A percentile compares a stretch with the other conserved stretches of the same genome.
Conservation (phyloP, 176 grass and related monocot genomes). For the Tillandsia leiboldiana region DNA sequence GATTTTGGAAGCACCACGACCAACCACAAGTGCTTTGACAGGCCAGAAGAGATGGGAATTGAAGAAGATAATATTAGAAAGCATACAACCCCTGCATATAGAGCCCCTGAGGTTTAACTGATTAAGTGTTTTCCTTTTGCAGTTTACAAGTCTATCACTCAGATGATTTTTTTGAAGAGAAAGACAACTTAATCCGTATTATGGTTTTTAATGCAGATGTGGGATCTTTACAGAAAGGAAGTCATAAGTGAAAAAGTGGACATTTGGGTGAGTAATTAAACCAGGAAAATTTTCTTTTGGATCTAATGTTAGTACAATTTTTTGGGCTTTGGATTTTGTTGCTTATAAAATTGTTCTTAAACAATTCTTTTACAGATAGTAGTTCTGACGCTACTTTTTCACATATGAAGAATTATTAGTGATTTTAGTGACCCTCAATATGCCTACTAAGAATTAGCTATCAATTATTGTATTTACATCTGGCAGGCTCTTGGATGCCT, state of each 20-base stretch:
- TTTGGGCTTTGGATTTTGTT: background rate
- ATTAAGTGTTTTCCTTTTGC: background rate
- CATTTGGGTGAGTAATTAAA: constrained; percentile 51
- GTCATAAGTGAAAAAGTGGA: constrained; percentile 83
- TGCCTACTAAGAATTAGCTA: no score
- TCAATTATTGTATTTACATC: constrained; percentile 9
- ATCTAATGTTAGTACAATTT: background rate
- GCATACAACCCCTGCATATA: constrained; percentile 79
- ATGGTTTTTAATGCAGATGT: constrained; percentile 48
- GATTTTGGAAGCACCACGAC: constrained; percentile 86
- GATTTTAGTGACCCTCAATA: no score
- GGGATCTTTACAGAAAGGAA: constrained; percentile 88
- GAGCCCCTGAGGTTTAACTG: constrained; percentile 66
- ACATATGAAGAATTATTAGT: background rate
- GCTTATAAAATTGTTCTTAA: background rate
- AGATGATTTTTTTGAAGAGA: background rate
- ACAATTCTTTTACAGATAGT: background rate
- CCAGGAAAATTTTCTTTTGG: no score
- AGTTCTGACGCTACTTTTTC: background rate
- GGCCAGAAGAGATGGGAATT: constrained; percentile 70
- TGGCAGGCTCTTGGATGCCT: constrained; percentile 72
- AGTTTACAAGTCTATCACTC: background rate
- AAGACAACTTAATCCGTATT: background rate
- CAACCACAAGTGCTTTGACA: constrained; percentile 86
- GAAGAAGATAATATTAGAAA: constrained; percentile 88